Evolutionary conservation across 331 rosid genomes (phyloP), one percentile per base, ranked within the genome.

Genomic region (Arachis monticola): DNA sequence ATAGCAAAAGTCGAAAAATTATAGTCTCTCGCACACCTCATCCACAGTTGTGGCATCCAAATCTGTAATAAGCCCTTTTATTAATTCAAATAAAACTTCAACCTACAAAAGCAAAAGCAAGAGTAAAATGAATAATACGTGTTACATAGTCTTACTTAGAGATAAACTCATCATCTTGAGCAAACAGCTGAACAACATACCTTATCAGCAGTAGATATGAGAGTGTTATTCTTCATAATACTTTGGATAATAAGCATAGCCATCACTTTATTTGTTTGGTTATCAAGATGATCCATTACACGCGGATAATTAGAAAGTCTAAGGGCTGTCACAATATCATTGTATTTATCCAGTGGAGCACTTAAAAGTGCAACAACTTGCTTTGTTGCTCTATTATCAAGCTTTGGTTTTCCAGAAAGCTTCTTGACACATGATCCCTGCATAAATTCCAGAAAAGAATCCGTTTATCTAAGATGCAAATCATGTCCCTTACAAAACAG

Each of bases 291-390:
- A 66, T 92, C 98, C 91, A 95, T 85, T 45, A 95, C 97, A 81
- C 80, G 89, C 14, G 99, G 96, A 87, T 95, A 95, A 75, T 95
- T 95, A 56, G 97, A 84, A 67, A 95, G 94, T 80, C 87, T 95
- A 80, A 92, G 73, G 31, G 92, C 91, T 50, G 96, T 92, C 75
- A 92, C 97, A 67, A 95, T 88, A 77, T 95, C 92, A 81, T 92
- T 90, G 86, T 95, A 95, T 86, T 95, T 95, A 74, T 95, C 99
- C 73, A 95, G 87, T 40, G 99, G 99, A 61, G 98, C 99, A 80
- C 98, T 92, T 83, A 95, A 80, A 77, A 95, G 99, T 69, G 99
- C 96, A 72, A 95, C 98, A 77, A 95, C 88, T 83, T 92, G 99
- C 81, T 95, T 95, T 72, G 97, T 95, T 64, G 98, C 98, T 82